Evolutionary conservation across 2,329 filamentous ascomycete genomes (phyloP).

Genomic region (Aspergillus sp.): DNA sequence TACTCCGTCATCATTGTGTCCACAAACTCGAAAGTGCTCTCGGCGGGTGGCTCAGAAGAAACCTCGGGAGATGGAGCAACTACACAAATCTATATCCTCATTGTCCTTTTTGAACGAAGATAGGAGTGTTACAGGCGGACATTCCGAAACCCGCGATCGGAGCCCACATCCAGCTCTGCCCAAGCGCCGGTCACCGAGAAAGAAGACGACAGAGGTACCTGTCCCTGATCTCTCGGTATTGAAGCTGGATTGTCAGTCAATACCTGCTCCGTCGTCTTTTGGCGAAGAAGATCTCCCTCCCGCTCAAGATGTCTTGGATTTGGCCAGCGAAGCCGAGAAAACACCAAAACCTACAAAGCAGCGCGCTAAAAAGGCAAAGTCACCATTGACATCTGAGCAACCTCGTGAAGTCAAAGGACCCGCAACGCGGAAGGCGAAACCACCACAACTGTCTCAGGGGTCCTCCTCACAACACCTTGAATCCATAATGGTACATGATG

Average conservation of each 20-base stretch:
- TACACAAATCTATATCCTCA: slow-evolving; percentile 14
- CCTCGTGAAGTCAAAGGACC: neutral
- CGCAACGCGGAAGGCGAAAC: too few species aligned
- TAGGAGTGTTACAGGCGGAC: neutral
- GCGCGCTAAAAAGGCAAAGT: neutral
- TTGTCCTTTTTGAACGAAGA: slow-evolving; percentile 2
- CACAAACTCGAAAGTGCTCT: neutral
- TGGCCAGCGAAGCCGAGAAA: neutral
- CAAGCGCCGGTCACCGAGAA: neutral
- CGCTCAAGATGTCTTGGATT: neutral
- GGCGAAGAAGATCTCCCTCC: neutral
- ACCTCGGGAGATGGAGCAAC: slow-evolving; percentile 3
- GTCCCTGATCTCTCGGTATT: neutral
- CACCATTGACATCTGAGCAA: neutral
- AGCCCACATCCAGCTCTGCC: neutral
- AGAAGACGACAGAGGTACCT: neutral
- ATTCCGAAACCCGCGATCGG: neutral
- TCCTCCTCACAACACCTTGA: neutral
- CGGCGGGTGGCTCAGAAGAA: neutral
- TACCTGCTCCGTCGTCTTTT: neutral
- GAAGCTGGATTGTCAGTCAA: neutral
- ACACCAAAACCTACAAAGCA: neutral
- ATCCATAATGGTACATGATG: neutral
- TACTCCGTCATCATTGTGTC: neutral
- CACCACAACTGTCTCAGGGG: neutral